Evolutionary conservation across 2,329 filamentous ascomycete genomes (phyloP), one percentile per base, ranked within the genome.

Genomic region (Remersonia thermophila): DNA sequence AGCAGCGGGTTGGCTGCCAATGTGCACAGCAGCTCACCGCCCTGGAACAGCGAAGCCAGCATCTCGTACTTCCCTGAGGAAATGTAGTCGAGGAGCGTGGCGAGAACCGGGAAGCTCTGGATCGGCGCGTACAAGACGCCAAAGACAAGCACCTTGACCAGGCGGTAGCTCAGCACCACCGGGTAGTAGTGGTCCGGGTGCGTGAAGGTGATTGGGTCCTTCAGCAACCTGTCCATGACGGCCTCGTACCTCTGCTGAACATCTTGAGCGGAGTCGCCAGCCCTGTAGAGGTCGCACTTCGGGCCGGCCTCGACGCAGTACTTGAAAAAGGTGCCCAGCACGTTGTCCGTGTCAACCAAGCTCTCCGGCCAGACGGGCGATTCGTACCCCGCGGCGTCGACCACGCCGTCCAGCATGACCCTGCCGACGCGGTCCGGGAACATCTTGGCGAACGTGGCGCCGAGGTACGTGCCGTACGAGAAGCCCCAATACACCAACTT

Each of bases 271-370:
- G 50, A 47, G 28, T 61, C 56, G 11, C 58, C 56, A 4, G 50
- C 36, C 7, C 57, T 56, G 35, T 55, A 61, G 33, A 69, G 48
- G 4, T 45, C 44, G 41, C 65, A 69, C 11, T 46, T 50, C 5
- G 49, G 34, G 2, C 60, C 59, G 9, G 61, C 66, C 14, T 59
- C 55, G 36, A 57, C 61, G 47, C 71, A 75, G 29, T 58, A 60
- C 31, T 55, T 48, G 42, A 63, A 69, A 47, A 73, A 70, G 27
- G 47, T 54, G 2, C 54, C 53, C 38, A 66, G 57, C 12, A 63
- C 57, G 33, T 61, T 52, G 37, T 73, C 68, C 25, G 63, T 57
- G 40, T 72, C 63, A 10, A 42, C 6, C 38, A 49, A 28, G 15
- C 42, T 45, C 35, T 45, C 44, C 16, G 4, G 13, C 45, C 45